These are phyloP conservation scores for Globisporangium cederbergense DNA, from an alignment of 352 stramenopile species.

Conservation along the genomic window DNA sequence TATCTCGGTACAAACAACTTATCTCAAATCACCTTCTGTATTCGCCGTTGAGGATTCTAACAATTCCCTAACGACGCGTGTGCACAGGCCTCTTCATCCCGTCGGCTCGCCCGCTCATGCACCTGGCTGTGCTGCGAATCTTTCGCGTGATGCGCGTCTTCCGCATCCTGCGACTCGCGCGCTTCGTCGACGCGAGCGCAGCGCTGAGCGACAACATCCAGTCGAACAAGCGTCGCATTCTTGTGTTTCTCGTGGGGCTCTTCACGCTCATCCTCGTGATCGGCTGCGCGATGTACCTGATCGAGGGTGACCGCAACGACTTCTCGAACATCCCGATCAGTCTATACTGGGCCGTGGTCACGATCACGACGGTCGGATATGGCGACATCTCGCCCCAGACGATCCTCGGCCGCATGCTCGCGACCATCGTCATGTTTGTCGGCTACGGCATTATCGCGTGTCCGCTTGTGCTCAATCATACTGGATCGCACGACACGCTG, in stretches of 20 bases:
- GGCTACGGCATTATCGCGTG: conserved; percentile 86
- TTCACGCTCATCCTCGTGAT: conserved; percentile 81
- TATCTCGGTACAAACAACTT: conserved; percentile 47
- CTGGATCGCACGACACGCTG: conserved; percentile 43
- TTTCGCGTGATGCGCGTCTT: conserved; percentile 83
- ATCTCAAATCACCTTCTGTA: neutral
- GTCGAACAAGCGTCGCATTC: conserved; percentile 71
- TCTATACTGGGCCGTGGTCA: conserved; percentile 87
- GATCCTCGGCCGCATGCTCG: conserved; percentile 72
- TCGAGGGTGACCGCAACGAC: conserved; percentile 63
- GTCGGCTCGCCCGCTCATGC: conserved; percentile 55
- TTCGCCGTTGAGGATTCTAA: neutral
- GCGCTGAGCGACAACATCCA: conserved; percentile 77
- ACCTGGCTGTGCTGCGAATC: conserved; percentile 71
- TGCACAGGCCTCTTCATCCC: conserved; percentile 47
- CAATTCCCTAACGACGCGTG: neutral
- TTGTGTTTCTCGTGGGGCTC: conserved; percentile 69
- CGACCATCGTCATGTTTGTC: conserved; percentile 83
- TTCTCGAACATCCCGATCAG: conserved; percentile 87
- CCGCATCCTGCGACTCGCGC: conserved; percentile 62
- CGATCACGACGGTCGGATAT: conserved; percentile 85
- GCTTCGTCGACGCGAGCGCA: conserved; percentile 70
- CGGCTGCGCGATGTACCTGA: conserved; percentile 79
- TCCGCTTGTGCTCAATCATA: conserved; percentile 71
- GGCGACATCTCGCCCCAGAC: conserved; percentile 83